Conservation (phyloP, 2,329 filamentous ascomycete species). For the Colletotrichum simmondsii region DNA sequence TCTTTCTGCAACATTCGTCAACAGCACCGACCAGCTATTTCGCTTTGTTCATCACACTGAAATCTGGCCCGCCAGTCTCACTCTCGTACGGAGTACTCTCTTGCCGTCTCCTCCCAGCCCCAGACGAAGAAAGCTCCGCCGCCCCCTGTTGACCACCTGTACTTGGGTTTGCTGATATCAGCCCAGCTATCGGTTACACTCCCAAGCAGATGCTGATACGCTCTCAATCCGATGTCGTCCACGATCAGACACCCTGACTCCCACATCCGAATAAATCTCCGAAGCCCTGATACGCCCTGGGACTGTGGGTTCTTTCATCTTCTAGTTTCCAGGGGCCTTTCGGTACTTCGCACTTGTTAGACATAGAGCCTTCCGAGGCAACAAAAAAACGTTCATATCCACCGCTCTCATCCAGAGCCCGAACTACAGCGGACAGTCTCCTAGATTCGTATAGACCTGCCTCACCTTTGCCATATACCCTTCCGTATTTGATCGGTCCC, state of each 20-base stretch:
- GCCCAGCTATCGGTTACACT: not conserved
- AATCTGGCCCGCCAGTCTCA: not conserved
- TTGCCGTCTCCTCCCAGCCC: slow-evolving; percentile 14
- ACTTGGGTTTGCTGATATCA: not conserved
- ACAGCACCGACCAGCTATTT: slow-evolving; percentile 15
- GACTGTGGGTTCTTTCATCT: slow-evolving; percentile 2
- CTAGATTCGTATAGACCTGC: not conserved
- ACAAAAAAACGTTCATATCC: not conserved
- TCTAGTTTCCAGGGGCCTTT: not conserved
- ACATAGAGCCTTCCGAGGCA: not conserved
- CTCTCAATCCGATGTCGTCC: not conserved
- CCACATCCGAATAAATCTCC: slow-evolving; percentile 22
- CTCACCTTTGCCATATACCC: not conserved
- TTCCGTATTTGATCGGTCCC: not conserved
- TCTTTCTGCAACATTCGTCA: slow-evolving; percentile 30
- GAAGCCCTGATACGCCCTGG: slow-evolving; percentile 21
- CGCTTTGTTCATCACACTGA: slow-evolving; percentile 25
- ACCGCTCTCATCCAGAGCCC: not conserved
- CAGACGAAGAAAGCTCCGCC: slow-evolving; percentile 6
- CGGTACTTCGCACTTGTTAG: not conserved
- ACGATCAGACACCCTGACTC: not conserved
- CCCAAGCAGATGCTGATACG: too few species aligned
- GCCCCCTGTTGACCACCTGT: not conserved
- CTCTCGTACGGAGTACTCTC: not conserved
- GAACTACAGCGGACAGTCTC: not conserved